These are phyloP conservation scores for Beauveria bassiana DNA, from an alignment of 2,329 filamentous ascomycete species.

Conservation along the genomic window DNA sequence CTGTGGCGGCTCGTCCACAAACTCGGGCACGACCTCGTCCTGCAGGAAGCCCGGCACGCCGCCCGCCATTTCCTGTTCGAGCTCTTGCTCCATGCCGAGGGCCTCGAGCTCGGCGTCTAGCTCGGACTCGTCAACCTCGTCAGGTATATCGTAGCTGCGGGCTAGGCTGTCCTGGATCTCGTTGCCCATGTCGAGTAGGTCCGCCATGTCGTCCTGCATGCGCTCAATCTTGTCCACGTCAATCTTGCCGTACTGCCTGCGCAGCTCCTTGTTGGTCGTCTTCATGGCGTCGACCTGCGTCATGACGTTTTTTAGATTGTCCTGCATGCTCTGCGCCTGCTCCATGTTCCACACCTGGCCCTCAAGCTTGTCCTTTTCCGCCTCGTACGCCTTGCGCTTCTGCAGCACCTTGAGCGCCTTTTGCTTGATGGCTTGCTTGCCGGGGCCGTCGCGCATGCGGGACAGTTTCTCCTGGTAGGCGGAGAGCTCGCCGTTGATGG, in stretches of 20 bases:
- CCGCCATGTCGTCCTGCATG: constrained; percentile 98
- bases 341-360: constrained; percentile 99
- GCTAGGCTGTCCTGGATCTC: constrained; percentile 95
- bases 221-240: constrained; percentile 96
- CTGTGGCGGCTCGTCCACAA: constrained; percentile 85
- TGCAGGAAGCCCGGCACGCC: constrained; percentile 79
- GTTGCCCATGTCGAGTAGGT: constrained; percentile 94
- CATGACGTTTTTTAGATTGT: constrained; percentile 98
- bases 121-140: constrained; percentile 95
- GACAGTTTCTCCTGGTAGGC: constrained; percentile 80
- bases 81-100: constrained; percentile 85
- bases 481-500: constrained; percentile 81
- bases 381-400: constrained; percentile 88
- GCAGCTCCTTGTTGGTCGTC: constrained; percentile 86
- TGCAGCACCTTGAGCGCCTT: constrained; percentile 93
- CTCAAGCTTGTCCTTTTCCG: constrained; percentile 87
- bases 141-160: constrained; percentile 86
- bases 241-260: constrained; percentile 93
- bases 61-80: constrained; percentile 60
- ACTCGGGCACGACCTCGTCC: constrained; percentile 78
- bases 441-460: constrained; percentile 93
- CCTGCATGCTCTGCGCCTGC: constrained; percentile 95
- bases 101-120: constrained; percentile 94
- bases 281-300: constrained; percentile 97
- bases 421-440: constrained; percentile 85